phyloP scores from a whole-genome alignment of 257 asterid genomes.

The Nicotiana obtusifolia region DNA sequence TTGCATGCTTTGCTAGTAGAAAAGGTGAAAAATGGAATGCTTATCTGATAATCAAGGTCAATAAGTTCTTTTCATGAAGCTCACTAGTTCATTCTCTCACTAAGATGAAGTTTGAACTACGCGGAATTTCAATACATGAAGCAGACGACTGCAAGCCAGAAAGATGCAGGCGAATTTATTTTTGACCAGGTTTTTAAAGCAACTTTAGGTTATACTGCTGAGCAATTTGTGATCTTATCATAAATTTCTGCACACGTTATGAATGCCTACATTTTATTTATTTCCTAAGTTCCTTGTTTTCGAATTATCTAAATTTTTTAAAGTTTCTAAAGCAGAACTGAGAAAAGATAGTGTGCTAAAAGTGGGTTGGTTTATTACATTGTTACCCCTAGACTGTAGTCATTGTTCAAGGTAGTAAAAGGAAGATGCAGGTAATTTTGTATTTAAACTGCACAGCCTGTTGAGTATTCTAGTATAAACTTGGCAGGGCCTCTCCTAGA shows the following conservation, averaged over 20 bases:
- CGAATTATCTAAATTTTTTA: too few species aligned
- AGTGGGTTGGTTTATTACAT: not conserved
- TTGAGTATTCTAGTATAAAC: not conserved
- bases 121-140: not conserved
- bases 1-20: not conserved
- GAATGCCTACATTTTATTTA: not conserved
- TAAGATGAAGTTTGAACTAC: not conserved
- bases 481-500: not conserved
- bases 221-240: not conserved
- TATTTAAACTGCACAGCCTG: not conserved
- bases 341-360: not conserved
- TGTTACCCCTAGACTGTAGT: not conserved
- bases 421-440: not conserved
- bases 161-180: not conserved
- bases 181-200: not conserved
- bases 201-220: not conserved
- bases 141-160: not conserved
- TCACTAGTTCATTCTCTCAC: not conserved
- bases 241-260: not conserved
- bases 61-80: not conserved
- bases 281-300: not conserved
- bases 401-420: not conserved
- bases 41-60: not conserved
- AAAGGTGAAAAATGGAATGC: not conserved
- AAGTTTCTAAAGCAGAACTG: not conserved